Base-by-base conservation (phyloP, 495 filamentous ascomycete species). In the Tuber borchii region DNA sequence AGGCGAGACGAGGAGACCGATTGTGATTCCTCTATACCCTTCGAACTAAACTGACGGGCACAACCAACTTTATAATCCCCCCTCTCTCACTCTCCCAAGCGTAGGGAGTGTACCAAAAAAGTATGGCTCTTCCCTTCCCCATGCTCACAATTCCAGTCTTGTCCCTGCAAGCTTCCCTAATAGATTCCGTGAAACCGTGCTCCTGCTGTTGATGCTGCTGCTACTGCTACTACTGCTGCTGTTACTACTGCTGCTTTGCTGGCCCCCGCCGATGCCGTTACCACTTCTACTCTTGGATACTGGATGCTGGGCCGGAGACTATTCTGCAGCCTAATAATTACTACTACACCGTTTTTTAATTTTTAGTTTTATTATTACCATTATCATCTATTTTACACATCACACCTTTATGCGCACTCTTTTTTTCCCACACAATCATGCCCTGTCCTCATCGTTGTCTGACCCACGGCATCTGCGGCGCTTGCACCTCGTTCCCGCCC, bases 121-220 rank as follows among this genome's bases (percentile, higher is more conserved):
- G 56, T 65, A 65, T 65, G 56, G 26, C 26, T 31, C 56, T 65
- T 65, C 26, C 56, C 56, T 5, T 31, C 26, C 56, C 56, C 10
- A 65, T 65, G 12, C 56, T 65, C 26, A 65, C 56, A 65, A 65
- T 65, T 31, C 56, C 56, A 65, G 31, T 65, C n/a, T 6, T n/a
- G 56, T 31, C n/a, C 56, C 56, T 65, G 56, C 56, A 65, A 65
- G 56, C 56, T 65, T 65, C 26, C 56, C 56, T 65, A 65, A 65
- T 31, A 31, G 56, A 65, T 31, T 31, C 56, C n/a, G 56, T 65
- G n/a, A 65, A 65, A 31, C 56, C 26, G n/a, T 65, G 26, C 56
- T 65, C 26, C 12, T 65, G n/a, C 56, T 31, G 2, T n/a, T 65
- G 26, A 12, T 65, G 26, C n/a, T 65, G 26, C n/a, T 65, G 3